phyloP scores from a whole-genome alignment of 495 filamentous ascomycete species.

The Penicillium daleae region DNA sequence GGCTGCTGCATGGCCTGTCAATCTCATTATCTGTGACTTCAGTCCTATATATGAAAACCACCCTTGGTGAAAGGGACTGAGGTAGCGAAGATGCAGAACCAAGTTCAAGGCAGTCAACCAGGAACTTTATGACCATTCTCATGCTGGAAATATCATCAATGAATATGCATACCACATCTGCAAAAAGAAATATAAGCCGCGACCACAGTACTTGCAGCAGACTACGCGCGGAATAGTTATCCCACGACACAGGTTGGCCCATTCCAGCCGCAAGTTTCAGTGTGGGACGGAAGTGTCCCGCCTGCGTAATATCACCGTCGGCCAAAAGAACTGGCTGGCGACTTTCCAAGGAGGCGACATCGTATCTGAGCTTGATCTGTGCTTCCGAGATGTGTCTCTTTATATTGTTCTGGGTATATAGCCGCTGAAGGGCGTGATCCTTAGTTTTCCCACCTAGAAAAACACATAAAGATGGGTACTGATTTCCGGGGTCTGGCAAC shows the following conservation, averaged over 20 bases:
- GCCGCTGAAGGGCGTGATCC: conserved; percentile 18
- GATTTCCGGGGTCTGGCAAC: conserved; percentile 16
- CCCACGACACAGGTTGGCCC: conserved; percentile 14
- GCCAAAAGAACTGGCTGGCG: conserved; percentile 23
- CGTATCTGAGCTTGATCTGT: conserved; percentile 21
- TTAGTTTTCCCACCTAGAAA: conserved; percentile 25
- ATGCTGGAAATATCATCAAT: conserved; percentile 15
- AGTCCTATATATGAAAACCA: conserved; percentile 19
- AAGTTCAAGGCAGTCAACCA: conserved; percentile 19
- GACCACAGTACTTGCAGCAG: conserved; percentile 19
- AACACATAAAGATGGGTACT: conserved; percentile 25
- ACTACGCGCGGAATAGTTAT: conserved; percentile 5
- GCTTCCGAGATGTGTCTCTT: conserved; percentile 16
- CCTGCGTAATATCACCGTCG: conserved; percentile 15
- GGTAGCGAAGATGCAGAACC: conserved; percentile 10
- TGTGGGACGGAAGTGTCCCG: neutral
- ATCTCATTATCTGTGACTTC: neutral
- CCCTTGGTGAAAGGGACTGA: conserved; percentile 10
- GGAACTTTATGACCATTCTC: conserved; percentile 11
- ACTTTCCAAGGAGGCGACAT: conserved; percentile 15
- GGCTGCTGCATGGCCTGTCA: neutral
- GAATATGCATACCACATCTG: conserved; percentile 31
- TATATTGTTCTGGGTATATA: conserved; percentile 32
- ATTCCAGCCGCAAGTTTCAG: conserved; percentile 3
- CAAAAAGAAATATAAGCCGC: conserved; percentile 29